Evolutionary conservation across 345 rosid species (phyloP), one percentile per base, ranked within the genome.

Genomic region (Populus alba): DNA sequence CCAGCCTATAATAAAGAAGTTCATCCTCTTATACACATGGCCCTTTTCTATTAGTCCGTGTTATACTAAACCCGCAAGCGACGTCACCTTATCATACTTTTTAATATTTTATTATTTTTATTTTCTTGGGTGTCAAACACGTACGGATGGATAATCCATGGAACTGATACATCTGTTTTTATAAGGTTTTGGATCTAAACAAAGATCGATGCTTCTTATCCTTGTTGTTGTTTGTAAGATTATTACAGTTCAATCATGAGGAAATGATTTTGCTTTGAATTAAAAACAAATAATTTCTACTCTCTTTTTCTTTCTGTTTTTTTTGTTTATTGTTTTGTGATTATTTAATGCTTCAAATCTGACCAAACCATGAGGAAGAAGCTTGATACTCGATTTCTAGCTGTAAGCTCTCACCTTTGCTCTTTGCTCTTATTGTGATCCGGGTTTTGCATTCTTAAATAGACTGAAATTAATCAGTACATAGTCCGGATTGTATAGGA

Each of bases 381-480:
- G 85, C 93, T 91, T 81, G 93, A 90, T 75, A 91, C 93, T 45
- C 93, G 93, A 77, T 91, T 91, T 77, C 95, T 93, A 35, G 92
- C 92, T 45, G 95, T 91, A 81, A 91, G 92, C 80, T 66, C 22
- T 45, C 65, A 59, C 51, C 59, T 18, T 74, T 61, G 9, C 72
- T n/a, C 59, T 18, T 74, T 61, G 9, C 72, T n/a, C 18, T 29
- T 45, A 47, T 49, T 22, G 72, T 22, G 77, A 47, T 70, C 66
- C 47, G 49, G 55, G 57, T 35, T 65, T 66, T 66, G 4, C 39
- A n/a, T n/a, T n/a, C n/a, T n/a, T n/a, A n/a, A n/a, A n/a, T n/a
- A n/a, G n/a, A n/a, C n/a, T n/a, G n/a, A n/a, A n/a, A n/a, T n/a
- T n/a, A n/a, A n/a, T n/a, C n/a, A n/a, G n/a, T n/a, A n/a, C n/a